Evolutionary conservation across 306 rosid genomes (phyloP), one percentile per base, ranked within the genome.

Genomic region (Crotalaria pallida): DNA sequence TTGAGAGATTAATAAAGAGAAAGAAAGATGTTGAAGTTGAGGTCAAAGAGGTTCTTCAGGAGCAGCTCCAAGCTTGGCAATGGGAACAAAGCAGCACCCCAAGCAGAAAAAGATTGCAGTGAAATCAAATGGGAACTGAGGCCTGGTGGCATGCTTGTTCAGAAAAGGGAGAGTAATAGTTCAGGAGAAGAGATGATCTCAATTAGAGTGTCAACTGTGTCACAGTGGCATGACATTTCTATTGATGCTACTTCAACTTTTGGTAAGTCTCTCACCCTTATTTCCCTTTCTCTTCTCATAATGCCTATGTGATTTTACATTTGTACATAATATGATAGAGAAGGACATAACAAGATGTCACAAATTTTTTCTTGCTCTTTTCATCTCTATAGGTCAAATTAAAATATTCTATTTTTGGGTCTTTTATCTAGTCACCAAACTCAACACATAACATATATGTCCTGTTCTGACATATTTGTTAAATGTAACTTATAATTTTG

Each of bases 131-230:
- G 99, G 99, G 99, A 94, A 69, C 87, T 87, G 24, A 79, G 99
- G 27, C 99, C 99, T 1, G 99, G 99, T 44, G 99, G 99, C 58
- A 94, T 94, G 99, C 96, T 94, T 17, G 99, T 94, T 12, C 99
- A 94, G 45, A 91, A 78, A 34, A 91, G 99, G 62, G 99, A 88
- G 76, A 75, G 50, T 19, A 62, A 33, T 22, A 29, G 73, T 47
- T 53, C 4, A 12, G 91, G 83, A 5, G 91, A 88, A 9, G 87
- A 79, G 6, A 12, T 85, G 8, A 94, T 94, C 81, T 77, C 92
- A n/a, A 68, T 94, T 69, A 83, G 94, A 76, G 99, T 94, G 1
- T 84, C 99, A 1, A 79, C 91, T 62, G 90, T 91, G 8, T 85
- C 96, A 1, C 79, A 88, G 17, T 94, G 84, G 72, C 95, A 91